Percentiles rank a stretch among this genome's conserved stretches.
These are phyloP conservation scores for Dioszegia aurantiaca DNA, from an alignment of 768 basidiomycete genomes.

Conservation along the genomic window DNA sequence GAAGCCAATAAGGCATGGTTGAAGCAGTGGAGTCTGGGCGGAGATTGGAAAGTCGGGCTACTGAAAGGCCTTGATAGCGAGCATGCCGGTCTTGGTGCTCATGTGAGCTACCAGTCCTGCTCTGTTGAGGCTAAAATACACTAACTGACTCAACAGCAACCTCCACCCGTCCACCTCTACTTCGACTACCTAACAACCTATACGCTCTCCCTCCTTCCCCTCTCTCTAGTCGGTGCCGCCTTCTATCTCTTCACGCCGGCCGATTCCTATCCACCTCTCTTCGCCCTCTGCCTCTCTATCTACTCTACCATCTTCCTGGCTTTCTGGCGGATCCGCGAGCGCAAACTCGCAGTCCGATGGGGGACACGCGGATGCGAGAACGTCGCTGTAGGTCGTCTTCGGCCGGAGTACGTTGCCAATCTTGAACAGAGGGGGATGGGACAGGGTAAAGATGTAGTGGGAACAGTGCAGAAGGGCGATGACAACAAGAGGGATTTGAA, in stretches of 20 bases:
- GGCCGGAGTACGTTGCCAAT: conserved; percentile 46
- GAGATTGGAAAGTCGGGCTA: conserved; percentile 44
- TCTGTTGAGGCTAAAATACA: background rate
- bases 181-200: conserved; percentile 85
- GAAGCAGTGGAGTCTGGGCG: conserved; percentile 55
- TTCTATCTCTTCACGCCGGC: conserved; percentile 59
- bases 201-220: conserved; percentile 72
- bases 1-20: conserved; percentile 50
- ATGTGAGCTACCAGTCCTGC: conserved; percentile 30
- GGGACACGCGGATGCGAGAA: conserved; percentile 64
- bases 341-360: conserved; percentile 76
- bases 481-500: conserved; percentile 43
- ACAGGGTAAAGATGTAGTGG: conserved; percentile 21
- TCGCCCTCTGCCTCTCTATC: conserved; percentile 70
- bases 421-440: conserved; percentile 19
- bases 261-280: conserved; percentile 68
- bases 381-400: conserved; percentile 39
- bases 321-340: conserved; percentile 85
- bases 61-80: conserved; percentile 29
- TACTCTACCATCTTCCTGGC: conserved; percentile 88
- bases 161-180: conserved; percentile 55
- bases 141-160: conserved; percentile 29
- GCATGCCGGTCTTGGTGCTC: conserved; percentile 28
- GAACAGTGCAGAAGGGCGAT: conserved; percentile 32
- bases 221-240: conserved; percentile 66